Percentiles rank a stretch among this genome's conserved stretches.
These are phyloP conservation scores for Globisporangium barbulae DNA, from an alignment of 352 stramenopile species.

Conservation along the genomic window DNA sequence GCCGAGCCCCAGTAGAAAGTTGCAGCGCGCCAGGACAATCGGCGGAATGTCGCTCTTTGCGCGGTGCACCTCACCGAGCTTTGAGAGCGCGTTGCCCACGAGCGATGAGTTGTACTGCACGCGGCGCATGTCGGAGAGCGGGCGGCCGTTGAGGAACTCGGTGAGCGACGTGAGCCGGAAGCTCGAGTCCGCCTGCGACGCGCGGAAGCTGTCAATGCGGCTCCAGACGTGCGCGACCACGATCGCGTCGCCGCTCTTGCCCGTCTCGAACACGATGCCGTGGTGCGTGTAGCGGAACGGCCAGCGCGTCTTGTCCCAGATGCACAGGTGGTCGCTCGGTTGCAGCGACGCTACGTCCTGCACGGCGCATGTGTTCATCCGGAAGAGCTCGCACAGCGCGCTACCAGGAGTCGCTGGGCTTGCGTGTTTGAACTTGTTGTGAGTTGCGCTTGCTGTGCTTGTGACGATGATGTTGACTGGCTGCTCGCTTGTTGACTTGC, in stretches of 20 bases:
- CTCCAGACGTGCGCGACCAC: slow-evolving; percentile 72
- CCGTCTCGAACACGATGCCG: slow-evolving; percentile 55
- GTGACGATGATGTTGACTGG: neutral
- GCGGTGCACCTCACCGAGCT: slow-evolving; percentile 61
- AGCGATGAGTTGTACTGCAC: slow-evolving; percentile 79
- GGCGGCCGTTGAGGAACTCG: slow-evolving; percentile 64
- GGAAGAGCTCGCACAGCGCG: neutral
- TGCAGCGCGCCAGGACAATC: slow-evolving; percentile 67
- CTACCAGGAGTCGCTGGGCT: neutral
- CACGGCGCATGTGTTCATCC: slow-evolving; percentile 69
- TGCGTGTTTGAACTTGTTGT: neutral
- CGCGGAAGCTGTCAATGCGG: slow-evolving; percentile 47
- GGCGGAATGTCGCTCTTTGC: slow-evolving; percentile 56
- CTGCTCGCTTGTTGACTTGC: slow-evolving; percentile 1
- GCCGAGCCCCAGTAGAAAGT: slow-evolving; percentile 59
- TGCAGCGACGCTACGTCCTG: slow-evolving; percentile 54
- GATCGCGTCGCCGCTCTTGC: slow-evolving; percentile 40
- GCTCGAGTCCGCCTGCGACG: slow-evolving; percentile 57
- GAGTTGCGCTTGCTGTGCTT: slow-evolving; percentile 1
- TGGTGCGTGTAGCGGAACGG: slow-evolving; percentile 79
- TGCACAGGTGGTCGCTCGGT: slow-evolving; percentile 66
- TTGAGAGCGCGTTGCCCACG: slow-evolving; percentile 49
- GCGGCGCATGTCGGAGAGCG: slow-evolving; percentile 55
- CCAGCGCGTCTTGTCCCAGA: slow-evolving; percentile 78
- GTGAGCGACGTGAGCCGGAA: slow-evolving; percentile 67